Evolutionary conservation across 495 filamentous ascomycete genomes (phyloP), one percentile per base, ranked within the genome.

Genomic region (Penicillium herquei): DNA sequence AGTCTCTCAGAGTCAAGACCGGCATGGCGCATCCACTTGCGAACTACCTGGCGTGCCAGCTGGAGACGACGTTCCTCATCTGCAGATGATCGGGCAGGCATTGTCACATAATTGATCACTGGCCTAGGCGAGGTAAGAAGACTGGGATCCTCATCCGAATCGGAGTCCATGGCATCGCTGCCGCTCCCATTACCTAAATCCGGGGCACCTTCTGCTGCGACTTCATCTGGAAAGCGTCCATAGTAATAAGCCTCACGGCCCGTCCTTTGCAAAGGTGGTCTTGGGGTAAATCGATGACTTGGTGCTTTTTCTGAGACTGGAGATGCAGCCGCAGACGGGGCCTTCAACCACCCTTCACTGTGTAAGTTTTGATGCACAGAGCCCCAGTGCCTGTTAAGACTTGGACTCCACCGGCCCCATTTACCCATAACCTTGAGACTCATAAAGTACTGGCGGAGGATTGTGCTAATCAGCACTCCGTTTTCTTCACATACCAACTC

Each of bases 381-480:
- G 26, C 66, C 68, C 84, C 89, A 94, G 63, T 88, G 83, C 2
- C 79, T 70, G 0, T 75, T 72, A 57, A 91, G 64, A 59, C 71
- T 74, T 6, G 70, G 65, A 39, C 82, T 80, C 86, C 87, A 87
- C 14, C 78, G 70, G 44, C 78, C 78, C 92, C 92, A 96, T 59
- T 79, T 79, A 3, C 88, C 86, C 49, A 95, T 68, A 0, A 92
- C 84, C 54, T 90, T 91, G 14, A 95, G 73, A 10, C 84, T 87
- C 77, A 93, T 82, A 66, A 96, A 96, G 62, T 95, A 96, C 68
- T 96, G 92, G 4, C 92, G 83, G 18, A 96, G 75, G 55, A 96
- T 85, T 55, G 84, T 90, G 57, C 85, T 88, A 58, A 96, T 90
- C 30, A 96, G 70, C 5, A 95, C 81, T 7, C 92, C 92, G 53